phyloP scores from a whole-genome alignment of 257 asterid species.

The Gentiana dahurica region DNA sequence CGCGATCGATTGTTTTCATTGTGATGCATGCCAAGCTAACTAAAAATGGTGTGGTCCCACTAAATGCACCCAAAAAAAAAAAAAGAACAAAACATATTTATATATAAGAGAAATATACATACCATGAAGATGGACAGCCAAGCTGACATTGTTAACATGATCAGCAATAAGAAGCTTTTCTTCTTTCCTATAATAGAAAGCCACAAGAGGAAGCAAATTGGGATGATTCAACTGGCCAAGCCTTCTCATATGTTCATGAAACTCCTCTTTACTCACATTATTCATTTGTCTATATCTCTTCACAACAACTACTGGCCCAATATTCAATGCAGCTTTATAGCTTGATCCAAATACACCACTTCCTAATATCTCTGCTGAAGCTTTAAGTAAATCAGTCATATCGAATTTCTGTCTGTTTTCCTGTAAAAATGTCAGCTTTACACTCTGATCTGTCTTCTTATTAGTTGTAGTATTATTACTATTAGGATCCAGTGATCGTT shows the following conservation, averaged over 20 bases:
- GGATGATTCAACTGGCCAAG: conserved; percentile 60
- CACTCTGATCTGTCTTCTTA: conserved; percentile 26
- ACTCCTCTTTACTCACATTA: conserved; percentile 59
- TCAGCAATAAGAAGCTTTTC: conserved; percentile 74
- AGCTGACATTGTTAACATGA: conserved; percentile 45
- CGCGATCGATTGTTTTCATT: no score
- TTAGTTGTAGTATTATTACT: not conserved
- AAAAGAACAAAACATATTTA: not conserved
- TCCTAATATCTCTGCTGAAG: conserved; percentile 88
- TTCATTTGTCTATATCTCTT: conserved; percentile 83
- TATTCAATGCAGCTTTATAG: conserved; percentile 55
- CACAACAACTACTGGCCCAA: conserved; percentile 51
- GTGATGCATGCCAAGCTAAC: no score
- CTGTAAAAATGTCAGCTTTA: conserved; percentile 54
- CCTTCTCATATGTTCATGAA: conserved; percentile 83
- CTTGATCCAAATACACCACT: conserved; percentile 77
- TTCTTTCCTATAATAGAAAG: conserved; percentile 76
- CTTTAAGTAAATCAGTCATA: conserved; percentile 67
- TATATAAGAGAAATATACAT: not conserved
- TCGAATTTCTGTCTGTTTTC: conserved; percentile 49
- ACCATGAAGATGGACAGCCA: conserved; percentile 88
- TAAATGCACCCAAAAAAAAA: no score
- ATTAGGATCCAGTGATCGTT: not conserved
- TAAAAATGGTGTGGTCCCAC: no score
- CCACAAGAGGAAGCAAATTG: conserved; percentile 64